phyloP scores from a whole-genome alignment of 2,329 filamentous ascomycete species.

The Claviceps sp. region DNA sequence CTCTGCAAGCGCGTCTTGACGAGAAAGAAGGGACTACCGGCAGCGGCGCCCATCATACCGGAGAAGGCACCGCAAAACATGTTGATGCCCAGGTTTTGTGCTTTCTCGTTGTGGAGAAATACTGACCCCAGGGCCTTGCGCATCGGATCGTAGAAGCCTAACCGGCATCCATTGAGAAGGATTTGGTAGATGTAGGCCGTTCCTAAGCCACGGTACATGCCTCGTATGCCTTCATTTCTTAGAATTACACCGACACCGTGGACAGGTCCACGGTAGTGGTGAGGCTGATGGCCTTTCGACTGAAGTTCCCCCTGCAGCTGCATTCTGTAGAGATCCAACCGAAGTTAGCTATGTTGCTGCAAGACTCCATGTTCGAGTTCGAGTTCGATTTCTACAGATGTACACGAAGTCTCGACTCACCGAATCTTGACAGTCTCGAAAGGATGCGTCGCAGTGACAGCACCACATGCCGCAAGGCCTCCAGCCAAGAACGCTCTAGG shows the following conservation, averaged over 20 bases:
- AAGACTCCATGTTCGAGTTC: neutral
- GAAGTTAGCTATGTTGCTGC: neutral
- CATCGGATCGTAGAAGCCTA: constrained; percentile 96
- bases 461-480: constrained; percentile 91
- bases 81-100: constrained; percentile 81
- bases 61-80: constrained; percentile 84
- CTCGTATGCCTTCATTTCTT: constrained; percentile 74
- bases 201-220: constrained; percentile 78
- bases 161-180: constrained; percentile 85
- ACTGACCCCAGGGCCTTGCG: constrained; percentile 56
- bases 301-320: constrained; percentile 95
- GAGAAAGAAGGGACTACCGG: constrained; percentile 91
- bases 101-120: constrained; percentile 56
- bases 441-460: constrained; percentile 92
- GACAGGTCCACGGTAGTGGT: constrained; percentile 80
- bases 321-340: constrained; percentile 41
- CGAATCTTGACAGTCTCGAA: constrained; percentile 99
- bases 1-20: constrained; percentile 95
- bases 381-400: neutral
- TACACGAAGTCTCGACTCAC: constrained; percentile 32
- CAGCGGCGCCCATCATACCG: constrained; percentile 82
- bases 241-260: constrained; percentile 86
- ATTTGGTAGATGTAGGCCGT: constrained; percentile 95
- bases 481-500: constrained; percentile 80
- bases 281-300: constrained; percentile 67